phyloP scores from a whole-genome alignment of 306 rosid genomes.

The Cicer chorassanicum region DNA sequence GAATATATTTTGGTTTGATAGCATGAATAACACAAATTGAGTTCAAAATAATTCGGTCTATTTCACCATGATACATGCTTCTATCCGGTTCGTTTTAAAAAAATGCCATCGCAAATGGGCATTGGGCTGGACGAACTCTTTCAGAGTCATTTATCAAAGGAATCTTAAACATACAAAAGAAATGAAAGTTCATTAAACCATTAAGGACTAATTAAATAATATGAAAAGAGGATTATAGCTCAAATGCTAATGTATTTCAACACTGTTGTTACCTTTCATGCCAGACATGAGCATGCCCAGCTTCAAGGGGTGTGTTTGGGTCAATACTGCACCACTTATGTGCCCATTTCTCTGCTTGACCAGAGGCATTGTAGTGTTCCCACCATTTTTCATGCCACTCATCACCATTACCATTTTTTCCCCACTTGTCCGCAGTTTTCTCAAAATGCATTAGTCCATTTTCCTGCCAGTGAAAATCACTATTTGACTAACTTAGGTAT shows the following conservation, averaged over 20 bases:
- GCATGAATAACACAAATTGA: not conserved
- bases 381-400: slow-evolving; percentile 99
- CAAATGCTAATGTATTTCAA: not conserved
- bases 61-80: not conserved
- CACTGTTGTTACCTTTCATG: slow-evolving; percentile 77
- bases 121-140: not conserved
- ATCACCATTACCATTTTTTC: slow-evolving; percentile 71
- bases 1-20: slow-evolving; percentile 9
- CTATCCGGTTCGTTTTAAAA: not conserved
- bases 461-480: slow-evolving; percentile 61
- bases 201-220: not conserved
- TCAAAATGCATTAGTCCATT: slow-evolving; percentile 75
- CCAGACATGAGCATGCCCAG: slow-evolving; percentile 98
- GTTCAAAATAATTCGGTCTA: slow-evolving; percentile 25
- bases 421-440: slow-evolving; percentile 99
- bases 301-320: slow-evolving; percentile 75
- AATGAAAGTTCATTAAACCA: not conserved
- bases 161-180: not conserved
- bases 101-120: not conserved
- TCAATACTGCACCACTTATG: slow-evolving; percentile 98
- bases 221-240: slow-evolving; percentile 22
- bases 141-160: not conserved
- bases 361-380: slow-evolving; percentile 77
- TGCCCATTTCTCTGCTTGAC: slow-evolving; percentile 91
- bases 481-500: not conserved